A percentile compares a stretch with the other conserved stretches of the same genome.
phyloP scores from a whole-genome alignment of 139 green algal species.

The Chlamydomonas asymmetrica region DNA sequence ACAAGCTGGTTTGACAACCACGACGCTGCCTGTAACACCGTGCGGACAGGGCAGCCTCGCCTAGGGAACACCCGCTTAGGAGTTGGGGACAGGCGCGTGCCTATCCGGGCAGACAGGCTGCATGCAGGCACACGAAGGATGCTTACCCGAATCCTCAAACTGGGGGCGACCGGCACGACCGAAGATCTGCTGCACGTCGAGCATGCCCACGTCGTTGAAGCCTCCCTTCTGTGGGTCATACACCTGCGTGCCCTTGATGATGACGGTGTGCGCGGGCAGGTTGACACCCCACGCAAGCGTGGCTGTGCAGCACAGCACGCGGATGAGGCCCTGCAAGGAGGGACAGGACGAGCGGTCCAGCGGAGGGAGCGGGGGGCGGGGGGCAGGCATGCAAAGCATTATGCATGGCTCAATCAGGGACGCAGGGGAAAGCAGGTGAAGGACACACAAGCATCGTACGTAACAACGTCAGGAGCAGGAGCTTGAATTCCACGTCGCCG shows the following conservation, averaged over 20 bases:
- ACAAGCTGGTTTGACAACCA: no score
- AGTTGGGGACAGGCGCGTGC: no score
- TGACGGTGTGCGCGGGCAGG: conserved; percentile 93
- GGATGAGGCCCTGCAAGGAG: conserved; percentile 18
- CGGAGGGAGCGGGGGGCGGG: background rate
- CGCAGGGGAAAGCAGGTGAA: background rate
- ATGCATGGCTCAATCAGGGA: background rate
- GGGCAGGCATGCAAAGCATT: background rate
- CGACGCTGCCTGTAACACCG: no score
- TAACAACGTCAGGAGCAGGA: background rate
- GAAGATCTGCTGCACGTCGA: conserved; percentile 99
- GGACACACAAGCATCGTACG: conserved; percentile 2
- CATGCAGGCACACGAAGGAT: no score
- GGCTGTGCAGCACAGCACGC: conserved; percentile 92
- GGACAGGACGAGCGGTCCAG: background rate
- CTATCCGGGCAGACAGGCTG: no score
- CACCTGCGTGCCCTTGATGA: conserved; percentile 99
- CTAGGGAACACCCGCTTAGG: no score
- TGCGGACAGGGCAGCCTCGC: no score
- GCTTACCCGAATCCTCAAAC: conserved; percentile 58
- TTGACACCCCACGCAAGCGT: conserved; percentile 99
- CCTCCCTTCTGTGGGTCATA: conserved; percentile 92
- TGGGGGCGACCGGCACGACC: conserved; percentile 93
- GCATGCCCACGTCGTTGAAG: conserved; percentile 93
- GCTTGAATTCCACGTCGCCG: background rate